Evolutionary conservation across 1,284 basidiomycete genomes (phyloP).

Genomic region (Peniophora sp.): DNA sequence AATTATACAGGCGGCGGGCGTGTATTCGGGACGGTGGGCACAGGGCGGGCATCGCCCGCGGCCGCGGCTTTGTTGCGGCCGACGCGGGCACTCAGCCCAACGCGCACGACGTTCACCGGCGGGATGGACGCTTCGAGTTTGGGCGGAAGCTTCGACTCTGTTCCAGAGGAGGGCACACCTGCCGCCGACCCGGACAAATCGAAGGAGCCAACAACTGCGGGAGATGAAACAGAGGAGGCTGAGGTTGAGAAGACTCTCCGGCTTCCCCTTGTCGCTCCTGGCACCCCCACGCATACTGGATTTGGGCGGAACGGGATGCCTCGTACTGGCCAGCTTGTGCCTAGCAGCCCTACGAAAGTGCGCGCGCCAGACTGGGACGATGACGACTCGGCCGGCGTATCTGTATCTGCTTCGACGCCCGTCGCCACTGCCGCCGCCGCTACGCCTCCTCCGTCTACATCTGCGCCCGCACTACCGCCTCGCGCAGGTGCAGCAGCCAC

Average conservation of each 20-base stretch:
- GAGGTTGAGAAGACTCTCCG: not conserved
- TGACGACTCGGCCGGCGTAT: not conserved
- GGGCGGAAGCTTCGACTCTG: conserved; percentile 1
- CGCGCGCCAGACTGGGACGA: not conserved
- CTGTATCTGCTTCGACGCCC: not conserved
- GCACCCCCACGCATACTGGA: conserved; percentile 26
- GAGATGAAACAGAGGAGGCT: not conserved
- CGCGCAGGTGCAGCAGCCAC: not conserved
- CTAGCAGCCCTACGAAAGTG: conserved; percentile 8
- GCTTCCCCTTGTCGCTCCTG: conserved; percentile 9
- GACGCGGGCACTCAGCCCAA: conserved; percentile 24
- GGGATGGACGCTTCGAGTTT: conserved; percentile 2
- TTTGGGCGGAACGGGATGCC: conserved; percentile 27
- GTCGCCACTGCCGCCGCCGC: no score
- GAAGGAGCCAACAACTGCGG: not conserved
- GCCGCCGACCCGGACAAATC: conserved; percentile 8
- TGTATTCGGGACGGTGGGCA: conserved; percentile 6
- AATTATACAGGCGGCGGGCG: conserved; percentile 20
- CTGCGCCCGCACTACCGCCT: no score
- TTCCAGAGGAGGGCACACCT: conserved; percentile 6
- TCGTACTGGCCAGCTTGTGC: conserved; percentile 29
- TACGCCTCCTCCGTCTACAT: no score
- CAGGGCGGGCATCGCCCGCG: not conserved
- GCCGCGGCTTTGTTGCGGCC: conserved; percentile 23
- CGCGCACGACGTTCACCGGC: conserved; percentile 13